phyloP scores from a whole-genome alignment of 2,329 filamentous ascomycete species.

The Fusarium graminum region DNA sequence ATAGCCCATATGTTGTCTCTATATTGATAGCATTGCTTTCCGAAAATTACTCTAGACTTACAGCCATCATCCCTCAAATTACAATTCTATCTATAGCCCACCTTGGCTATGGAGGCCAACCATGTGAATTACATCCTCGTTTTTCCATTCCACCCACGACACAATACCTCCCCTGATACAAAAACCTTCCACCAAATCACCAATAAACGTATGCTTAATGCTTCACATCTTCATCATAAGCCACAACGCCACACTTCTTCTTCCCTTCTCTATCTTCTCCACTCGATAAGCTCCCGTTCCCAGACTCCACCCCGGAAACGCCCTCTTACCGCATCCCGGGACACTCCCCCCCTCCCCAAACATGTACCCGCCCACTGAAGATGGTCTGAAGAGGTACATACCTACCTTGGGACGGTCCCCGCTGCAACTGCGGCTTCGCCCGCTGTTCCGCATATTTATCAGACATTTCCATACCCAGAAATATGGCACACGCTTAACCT shows the following conservation, averaged over 20 bases:
- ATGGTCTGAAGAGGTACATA: constrained; percentile 12
- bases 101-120: not conserved
- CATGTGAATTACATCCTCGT: not conserved
- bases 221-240: constrained; percentile 4
- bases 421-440: constrained; percentile 47
- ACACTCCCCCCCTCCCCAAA: constrained; percentile 29
- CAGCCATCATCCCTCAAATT: no score
- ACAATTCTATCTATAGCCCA: no score
- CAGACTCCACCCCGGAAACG: constrained; percentile 30
- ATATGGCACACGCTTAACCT: constrained; percentile 46
- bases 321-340: constrained; percentile 23
- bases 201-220: not conserved
- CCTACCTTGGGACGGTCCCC: constrained; percentile 20
- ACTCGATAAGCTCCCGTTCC: constrained; percentile 36
- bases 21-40: no score
- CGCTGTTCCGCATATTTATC: constrained; percentile 40
- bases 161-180: not conserved
- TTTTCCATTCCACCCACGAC: no score
- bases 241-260: constrained; percentile 30
- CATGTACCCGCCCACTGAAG: constrained; percentile 15
- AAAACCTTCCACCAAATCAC: not conserved
- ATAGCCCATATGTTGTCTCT: no score
- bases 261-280: constrained; percentile 14
- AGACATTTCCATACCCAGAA: constrained; percentile 34
- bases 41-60: no score